Evolutionary conservation across 2,329 filamentous ascomycete genomes (phyloP).

Genomic region (Setomelanomma holmii): DNA sequence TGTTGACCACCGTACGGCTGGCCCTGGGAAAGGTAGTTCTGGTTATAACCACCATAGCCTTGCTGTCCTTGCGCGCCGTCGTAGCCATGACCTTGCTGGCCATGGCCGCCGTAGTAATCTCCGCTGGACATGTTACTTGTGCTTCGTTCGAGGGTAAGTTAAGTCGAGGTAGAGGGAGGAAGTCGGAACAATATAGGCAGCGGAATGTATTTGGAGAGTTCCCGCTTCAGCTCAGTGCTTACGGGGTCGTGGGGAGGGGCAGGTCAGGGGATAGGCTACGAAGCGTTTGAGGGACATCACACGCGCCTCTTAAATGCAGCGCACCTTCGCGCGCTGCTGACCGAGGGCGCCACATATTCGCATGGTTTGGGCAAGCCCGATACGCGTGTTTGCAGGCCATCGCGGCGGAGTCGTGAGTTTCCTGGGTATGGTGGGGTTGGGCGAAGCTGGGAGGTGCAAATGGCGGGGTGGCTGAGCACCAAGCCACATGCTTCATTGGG

Average conservation of each 20-base stretch:
- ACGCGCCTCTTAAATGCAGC: conserved; percentile 28
- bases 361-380: conserved; percentile 16
- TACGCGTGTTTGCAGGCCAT: conserved; percentile 14
- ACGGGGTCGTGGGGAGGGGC: conserved; percentile 27
- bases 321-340: conserved; percentile 20
- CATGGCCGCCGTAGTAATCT: conserved; percentile 46
- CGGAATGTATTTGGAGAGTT: conserved; percentile 9
- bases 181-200: conserved; percentile 7
- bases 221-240: conserved; percentile 20
- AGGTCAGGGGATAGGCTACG: conserved; percentile 18
- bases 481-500: background rate
- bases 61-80: conserved; percentile 32
- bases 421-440: conserved; percentile 7
- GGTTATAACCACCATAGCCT: conserved; percentile 31
- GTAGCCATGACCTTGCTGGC: conserved; percentile 32
- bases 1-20: conserved; percentile 29
- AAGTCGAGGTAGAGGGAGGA: background rate
- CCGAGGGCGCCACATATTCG: conserved; percentile 21
- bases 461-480: conserved; percentile 9
- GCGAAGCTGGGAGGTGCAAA: conserved; percentile 7
- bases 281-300: conserved; percentile 26
- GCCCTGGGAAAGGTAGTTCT: conserved; percentile 27
- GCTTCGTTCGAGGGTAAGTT: background rate
- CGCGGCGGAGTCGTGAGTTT: conserved; percentile 26
- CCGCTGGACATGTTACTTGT: conserved; percentile 36